Base-by-base conservation (phyloP, 2,329 filamentous ascomycete genomes). In the Pseudocercospora pini-densiflorae region DNA sequence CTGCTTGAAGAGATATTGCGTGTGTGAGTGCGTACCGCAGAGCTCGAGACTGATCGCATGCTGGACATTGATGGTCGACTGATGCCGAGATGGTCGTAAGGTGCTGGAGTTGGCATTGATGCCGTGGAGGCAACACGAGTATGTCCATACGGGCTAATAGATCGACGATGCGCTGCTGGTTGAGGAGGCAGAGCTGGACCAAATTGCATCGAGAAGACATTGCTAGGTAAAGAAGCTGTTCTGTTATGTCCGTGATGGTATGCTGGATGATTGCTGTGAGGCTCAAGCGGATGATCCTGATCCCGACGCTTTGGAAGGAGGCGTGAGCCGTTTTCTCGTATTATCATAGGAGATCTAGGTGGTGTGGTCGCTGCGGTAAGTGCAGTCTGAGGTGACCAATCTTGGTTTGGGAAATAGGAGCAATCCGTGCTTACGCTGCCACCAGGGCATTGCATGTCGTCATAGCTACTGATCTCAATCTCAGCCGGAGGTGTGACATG, bases 401-500 rank as follows among this genome's bases (percentile, higher is more conserved):
- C 72, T 47, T 72, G 66, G 47, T 65, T 43, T 24, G 40, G 69
- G 40, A 70, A 72, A 60, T 66, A 74, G n/a, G 74, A 72, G 12
- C 71, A 69, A 47, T 68, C 62, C 12, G 74, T 76, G 67, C 75
- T 74, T 12, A 72, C 75, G 65, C 75, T 78, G 66, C 75, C 75
- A 60, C 71, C 73, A 33, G 73, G 71, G 70, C 72, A 76, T 59
- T 69, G 73, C 58, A 71, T 59, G 53, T 70, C 68, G 29, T 72
- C 68, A 62, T 69, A 74, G 43, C 69, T 69, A 57, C 71, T 70
- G 27, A 68, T 58, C n/a, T 72, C 73, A 63, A 78, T 72, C 53
- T 77, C 72, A 43, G 76, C 74, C 40, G 81, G 81, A 31, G 82
- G 82, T 59, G 82, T 84, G 67, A 80, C 75, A 62, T 83, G 80